Base-by-base conservation (phyloP, 208 protist species). In the Trypanosoma mega region DNA sequence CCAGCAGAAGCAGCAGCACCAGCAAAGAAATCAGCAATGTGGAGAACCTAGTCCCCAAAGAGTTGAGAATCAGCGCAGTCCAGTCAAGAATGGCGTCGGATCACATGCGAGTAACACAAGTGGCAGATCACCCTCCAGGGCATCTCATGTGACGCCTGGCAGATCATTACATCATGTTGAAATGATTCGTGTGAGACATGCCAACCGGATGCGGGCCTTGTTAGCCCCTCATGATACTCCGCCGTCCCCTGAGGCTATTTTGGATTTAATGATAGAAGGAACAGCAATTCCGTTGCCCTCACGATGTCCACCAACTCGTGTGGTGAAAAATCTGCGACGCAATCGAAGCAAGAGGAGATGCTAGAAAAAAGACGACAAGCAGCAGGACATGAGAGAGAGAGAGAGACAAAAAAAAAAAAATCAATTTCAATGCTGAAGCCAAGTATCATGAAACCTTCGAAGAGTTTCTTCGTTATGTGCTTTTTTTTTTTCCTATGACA, bases 221-320 rank as follows among this genome's bases (percentile, higher is more conserved):
- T 39, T 12, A 16, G 8, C 8, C 8, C 34, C 6, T 12, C 12
- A 6, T 39, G 34, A 6, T 39, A 16, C 34, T 12, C 12, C 34
- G 12, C 12, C 34, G 6, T 6, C 34, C 6, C 6, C 6, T 16
- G 34, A 39, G 6, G 34, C 6, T 39, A 39, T 12, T 12, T 16
- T 12, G 34, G 12, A 39, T 30, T 58, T 67, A 41, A 18, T 31
- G 18, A 58, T 67, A 23, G 50, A 67, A 31, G 60, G 60, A 18
- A 29, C 11, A 51, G 21, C 60, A n/a, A 24, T 67, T 33, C 7
- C 14, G n/a, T 12, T 67, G 20, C 24, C 41, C 16, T 48, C 50
- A 20, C 24, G 50, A 14, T 5, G 29, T 11, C 27, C 36, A 23
- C 41, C 37, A 31, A 31, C 41, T 39, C 21, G 29, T 23, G 27